Base-by-base conservation (phyloP, 75 land plant species). In the Chamaecyparis obtusa region DNA sequence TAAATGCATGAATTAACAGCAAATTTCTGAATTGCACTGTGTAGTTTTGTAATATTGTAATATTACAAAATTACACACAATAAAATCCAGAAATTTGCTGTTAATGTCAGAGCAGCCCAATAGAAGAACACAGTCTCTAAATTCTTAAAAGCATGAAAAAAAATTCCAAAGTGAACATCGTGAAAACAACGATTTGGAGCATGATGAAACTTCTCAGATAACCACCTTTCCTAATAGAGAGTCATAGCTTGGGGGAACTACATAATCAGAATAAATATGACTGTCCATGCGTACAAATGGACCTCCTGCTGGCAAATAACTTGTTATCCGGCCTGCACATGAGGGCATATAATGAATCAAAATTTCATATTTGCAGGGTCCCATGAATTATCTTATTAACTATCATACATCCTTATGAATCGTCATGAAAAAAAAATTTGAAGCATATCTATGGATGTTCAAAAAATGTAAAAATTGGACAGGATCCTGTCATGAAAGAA, bases 271-370 rank as follows among this genome's bases (percentile, higher is more conserved):
- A 93, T 97, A 97, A 85, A 97, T 91, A 87, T 97, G 99, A 85
- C 99, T 97, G 86, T 97, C 99, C 99, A 97, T 97, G 86, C 99
- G 92, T 85, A 96, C 98, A 92, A 97, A 96, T 80, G 99, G 99
- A 33, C 99, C 99, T 86, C 99, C 99, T 75, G 99, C 88, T 57
- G 99, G 99, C 89, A 97, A 88, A 87, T 97, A 97, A 37, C 95
- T 88, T 49, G 99, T 96, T 44, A 97, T 96, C 74, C 92, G 93
- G 39, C 99, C 99, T 97, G 91, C 71, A 72, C 21, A 11, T 35
- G 51, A 78, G 5, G n/a, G 46, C 6, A 21, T 24, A 84, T 87
- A 16, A 82, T 36, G 1, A 6, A 81, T 36, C 27, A 78, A 78
- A 78, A 41, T 21, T 39, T 78, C 9, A 78, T 37, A 78, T 24